Evolutionary conservation across 129 eudicot species (phyloP), one percentile per base, ranked within the genome.

Genomic region (Chrysanthemum lavandulifolium): DNA sequence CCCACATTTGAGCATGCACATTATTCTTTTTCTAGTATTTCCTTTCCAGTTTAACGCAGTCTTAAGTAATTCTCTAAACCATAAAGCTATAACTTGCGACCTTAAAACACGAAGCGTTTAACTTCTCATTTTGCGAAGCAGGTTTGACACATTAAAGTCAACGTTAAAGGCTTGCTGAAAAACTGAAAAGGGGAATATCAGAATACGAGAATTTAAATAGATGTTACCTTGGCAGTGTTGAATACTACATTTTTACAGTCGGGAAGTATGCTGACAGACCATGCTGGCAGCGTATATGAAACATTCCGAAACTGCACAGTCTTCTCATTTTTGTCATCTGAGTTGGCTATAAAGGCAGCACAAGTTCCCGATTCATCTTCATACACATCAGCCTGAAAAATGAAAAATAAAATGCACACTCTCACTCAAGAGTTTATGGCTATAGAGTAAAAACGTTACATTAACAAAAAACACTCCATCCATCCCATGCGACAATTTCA

Each of bases 181-280:
- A 40, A 8, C 45, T 60, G 29, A 1, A 4, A 27, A 4, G 3
- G 1, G 2, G 23, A 7, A 13, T 4, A 40, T 5, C 58, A 8
- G n/a, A 49, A 58, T 2, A 58, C 3, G 47, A 49, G 52, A 61
- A 51, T n/a, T 8, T 25, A 19, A 21, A 74, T 43, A 29, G 66
- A 47, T 66, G 62, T 71, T 79, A 94, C 99, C 97, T 90, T 90
- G 73, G 99, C 99, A 9, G 97, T 84, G 81, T 94, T 94, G 75
- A 82, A 90, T 58, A 80, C 97, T 40, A 88, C 99, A 61, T 84
- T 90, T 76, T 94, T 94, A 91, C 99, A 94, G 80, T 94, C 99
- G 1, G 99, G 99, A 76, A 94, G 84, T 61, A 94, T 94, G 96
- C 99, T 94, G 53, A 94, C 99, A 0, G 99, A 94, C 99, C 99